Conservation (phyloP, 768 basidiomycete genomes). For the Suillus tomentosus region DNA sequence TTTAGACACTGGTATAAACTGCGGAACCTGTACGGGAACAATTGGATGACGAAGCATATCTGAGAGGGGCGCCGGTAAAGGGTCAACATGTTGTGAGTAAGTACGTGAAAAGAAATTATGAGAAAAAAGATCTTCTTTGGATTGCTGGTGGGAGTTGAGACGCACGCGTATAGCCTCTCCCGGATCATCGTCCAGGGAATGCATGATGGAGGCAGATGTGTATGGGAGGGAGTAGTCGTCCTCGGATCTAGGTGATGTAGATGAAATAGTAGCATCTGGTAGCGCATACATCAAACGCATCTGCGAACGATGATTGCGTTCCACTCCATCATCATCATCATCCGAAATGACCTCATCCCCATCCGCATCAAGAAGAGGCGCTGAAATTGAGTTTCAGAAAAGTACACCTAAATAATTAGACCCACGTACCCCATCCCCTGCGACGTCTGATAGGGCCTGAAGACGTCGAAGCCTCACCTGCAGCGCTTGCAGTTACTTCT, state of each 20-base stretch:
- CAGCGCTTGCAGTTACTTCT: slow-evolving; percentile 2
- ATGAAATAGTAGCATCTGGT: slow-evolving; percentile 12
- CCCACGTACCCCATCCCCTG: slow-evolving; percentile 35
- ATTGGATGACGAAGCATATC: slow-evolving; percentile 44
- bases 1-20: slow-evolving; percentile 26
- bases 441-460: slow-evolving; percentile 25
- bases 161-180: slow-evolving; percentile 15
- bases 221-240: slow-evolving; percentile 12
- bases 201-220: slow-evolving; percentile 5
- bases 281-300: slow-evolving; percentile 33
- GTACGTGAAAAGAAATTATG: slow-evolving; percentile 19
- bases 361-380: slow-evolving; percentile 45
- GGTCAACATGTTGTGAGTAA: slow-evolving; percentile 36
- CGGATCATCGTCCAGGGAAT: slow-evolving; percentile 6
- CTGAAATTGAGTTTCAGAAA: slow-evolving; percentile 24
- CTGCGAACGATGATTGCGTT: slow-evolving; percentile 52
- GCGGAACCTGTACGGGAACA: slow-evolving; percentile 10
- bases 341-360: slow-evolving; percentile 66
- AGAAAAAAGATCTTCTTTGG: slow-evolving; percentile 15
- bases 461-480: not conserved
- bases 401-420: not conserved
- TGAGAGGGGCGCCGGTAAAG: slow-evolving; percentile 58
- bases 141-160: slow-evolving; percentile 13
- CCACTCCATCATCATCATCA: slow-evolving; percentile 63
- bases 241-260: slow-evolving; percentile 6